phyloP scores from a whole-genome alignment of 1,139 yeast species.

The Starmera stellimalicola region DNA sequence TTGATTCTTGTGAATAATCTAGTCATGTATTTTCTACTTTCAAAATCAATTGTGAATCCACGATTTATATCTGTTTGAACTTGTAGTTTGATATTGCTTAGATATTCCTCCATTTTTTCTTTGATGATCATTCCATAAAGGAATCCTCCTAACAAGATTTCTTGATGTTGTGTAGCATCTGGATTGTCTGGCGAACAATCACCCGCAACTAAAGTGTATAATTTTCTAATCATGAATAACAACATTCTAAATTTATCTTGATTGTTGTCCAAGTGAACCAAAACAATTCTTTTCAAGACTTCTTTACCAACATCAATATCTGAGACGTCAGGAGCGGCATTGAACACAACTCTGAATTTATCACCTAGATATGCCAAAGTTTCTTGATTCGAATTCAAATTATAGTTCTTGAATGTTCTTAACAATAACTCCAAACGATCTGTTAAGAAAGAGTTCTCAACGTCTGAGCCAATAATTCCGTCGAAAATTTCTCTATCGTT shows the following conservation, averaged over 20 bases:
- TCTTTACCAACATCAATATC: constrained; percentile 89
- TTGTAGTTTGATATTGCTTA: constrained; percentile 63
- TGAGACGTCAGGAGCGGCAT: constrained; percentile 77
- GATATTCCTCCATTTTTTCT: constrained; percentile 91
- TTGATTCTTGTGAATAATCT: constrained; percentile 73
- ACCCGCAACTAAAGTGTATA: constrained; percentile 91
- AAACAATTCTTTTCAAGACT: constrained; percentile 72
- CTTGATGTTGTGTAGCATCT: constrained; percentile 99
- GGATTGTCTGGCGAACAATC: constrained; percentile 97
- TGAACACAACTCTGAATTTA: constrained; percentile 89
- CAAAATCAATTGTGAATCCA: constrained; percentile 75
- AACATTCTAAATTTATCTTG: constrained; percentile 79
- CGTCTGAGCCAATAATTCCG: constrained; percentile 87
- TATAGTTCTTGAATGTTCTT: constrained; percentile 78
- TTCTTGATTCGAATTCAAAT: constrained; percentile 71
- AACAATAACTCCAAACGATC: constrained; percentile 93
- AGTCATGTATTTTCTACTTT: constrained; percentile 73
- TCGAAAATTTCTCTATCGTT: constrained; percentile 93
- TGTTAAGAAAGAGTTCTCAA: constrained; percentile 82
- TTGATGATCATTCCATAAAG: constrained; percentile 93
- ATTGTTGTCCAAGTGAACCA: constrained; percentile 72
- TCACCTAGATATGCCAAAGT: constrained; percentile 91
- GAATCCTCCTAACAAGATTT: constrained; percentile 91
- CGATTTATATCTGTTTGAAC: constrained; percentile 75
- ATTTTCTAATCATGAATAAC: constrained; percentile 89